Evolutionary conservation across 129 eudicot species (phyloP), one percentile per base, ranked within the genome.

Genomic region (Chrysanthemum makinoi): DNA sequence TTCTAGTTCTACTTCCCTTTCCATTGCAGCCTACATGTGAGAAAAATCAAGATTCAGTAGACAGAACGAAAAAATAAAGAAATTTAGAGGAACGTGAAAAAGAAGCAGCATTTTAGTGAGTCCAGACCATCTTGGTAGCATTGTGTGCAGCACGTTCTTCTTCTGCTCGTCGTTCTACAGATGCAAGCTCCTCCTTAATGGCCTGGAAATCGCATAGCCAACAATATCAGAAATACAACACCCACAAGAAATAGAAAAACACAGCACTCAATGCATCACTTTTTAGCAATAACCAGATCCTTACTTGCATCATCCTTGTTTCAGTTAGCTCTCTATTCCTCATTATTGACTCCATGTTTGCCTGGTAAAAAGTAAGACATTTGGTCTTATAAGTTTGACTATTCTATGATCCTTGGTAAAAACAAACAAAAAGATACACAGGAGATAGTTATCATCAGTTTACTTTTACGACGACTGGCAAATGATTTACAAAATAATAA

Each of bases 231-330:
- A 75, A 55, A 39, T 33, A 70, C 30, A 53, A 24, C 11, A 55
- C n/a, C 53, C 18, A 24, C 24, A 67, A 49, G 11, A 30, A 58
- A 17, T 75, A 59, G 28, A 16, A 59, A 18, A 58, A 30, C 22
- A 68, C 35, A 59, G 53, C 66, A 70, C 44, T 55, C 26, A 55
- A 18, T 26, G 66, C 59, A 71, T 63, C 72, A 70, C 35, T 52
- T 71, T 71, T 69, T 43, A 39, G 50, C 16, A 56, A 44, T 55
- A 74, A 58, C 68, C 59, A 63, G 20, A 19, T 53, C 69, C 97
- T 86, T 86, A 94, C 98, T 87, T 94, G 98, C 95, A 90, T 94
- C 98, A 94, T 94, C 79, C 98, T 81, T 65, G 98, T 94, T 86
- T 94, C 98, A 33, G 96, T 80, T 66, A 94, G 84, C 76, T 94